These are phyloP conservation scores for Penicillium verrucosum DNA, from an alignment of 2,329 filamentous ascomycete species.

Conservation along the genomic window DNA sequence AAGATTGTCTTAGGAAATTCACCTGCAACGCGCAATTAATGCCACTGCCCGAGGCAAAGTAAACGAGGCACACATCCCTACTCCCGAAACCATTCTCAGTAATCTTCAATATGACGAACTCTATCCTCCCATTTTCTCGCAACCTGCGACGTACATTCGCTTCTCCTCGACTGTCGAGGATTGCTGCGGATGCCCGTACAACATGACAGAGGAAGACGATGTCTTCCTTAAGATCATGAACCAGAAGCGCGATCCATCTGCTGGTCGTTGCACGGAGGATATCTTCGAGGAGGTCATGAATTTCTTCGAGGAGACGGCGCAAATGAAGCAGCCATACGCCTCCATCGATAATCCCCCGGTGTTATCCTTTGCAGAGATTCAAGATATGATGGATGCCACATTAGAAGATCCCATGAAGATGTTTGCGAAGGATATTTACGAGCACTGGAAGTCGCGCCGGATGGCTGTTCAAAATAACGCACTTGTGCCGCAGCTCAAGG, in stretches of 20 bases:
- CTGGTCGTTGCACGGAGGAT: conserved; percentile 72
- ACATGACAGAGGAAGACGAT: conserved; percentile 90
- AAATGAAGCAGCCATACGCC: conserved; percentile 81
- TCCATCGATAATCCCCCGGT: conserved; percentile 85
- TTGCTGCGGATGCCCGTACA: conserved; percentile 84
- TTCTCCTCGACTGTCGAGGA: conserved; percentile 98
- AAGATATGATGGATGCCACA: conserved; percentile 61
- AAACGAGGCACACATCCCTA: conserved; percentile 64
- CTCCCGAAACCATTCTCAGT: conserved; percentile 61
- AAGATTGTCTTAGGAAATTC: conserved; percentile 69
- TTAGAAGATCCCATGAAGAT: conserved; percentile 53
- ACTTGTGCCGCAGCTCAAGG: conserved; percentile 75
- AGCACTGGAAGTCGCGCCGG: conserved; percentile 79
- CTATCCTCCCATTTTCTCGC: conserved; percentile 74
- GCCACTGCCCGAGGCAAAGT: conserved; percentile 60
- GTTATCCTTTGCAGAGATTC: conserved; percentile 69
- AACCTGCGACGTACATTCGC: conserved; percentile 90
- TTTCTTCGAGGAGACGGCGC: conserved; percentile 85
- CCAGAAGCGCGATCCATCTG: conserved; percentile 61
- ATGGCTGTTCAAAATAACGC: conserved; percentile 65
- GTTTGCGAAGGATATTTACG: conserved; percentile 76
- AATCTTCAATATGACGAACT: conserved; percentile 81
- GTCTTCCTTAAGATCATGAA: conserved; percentile 82
- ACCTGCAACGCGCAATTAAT: conserved; percentile 82
- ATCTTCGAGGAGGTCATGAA: conserved; percentile 93